phyloP scores from a whole-genome alignment of 2,329 filamentous ascomycete species.

The Aspergillus pseudoviridinutans region DNA sequence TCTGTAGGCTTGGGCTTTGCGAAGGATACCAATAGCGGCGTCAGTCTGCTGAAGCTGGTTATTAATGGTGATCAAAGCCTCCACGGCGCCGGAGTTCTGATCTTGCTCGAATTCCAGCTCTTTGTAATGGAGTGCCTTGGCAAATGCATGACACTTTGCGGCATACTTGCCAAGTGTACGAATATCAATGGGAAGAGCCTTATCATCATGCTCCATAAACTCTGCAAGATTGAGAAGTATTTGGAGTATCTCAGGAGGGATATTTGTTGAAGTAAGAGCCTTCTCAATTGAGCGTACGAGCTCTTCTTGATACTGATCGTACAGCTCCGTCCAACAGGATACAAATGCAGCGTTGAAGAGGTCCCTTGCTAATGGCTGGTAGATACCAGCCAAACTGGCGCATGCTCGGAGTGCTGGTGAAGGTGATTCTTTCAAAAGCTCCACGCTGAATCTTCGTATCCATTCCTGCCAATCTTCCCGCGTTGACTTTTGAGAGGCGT shows the following conservation, averaged over 20 bases:
- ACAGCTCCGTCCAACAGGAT: slow-evolving; percentile 97
- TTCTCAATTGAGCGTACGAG: slow-evolving; percentile 93
- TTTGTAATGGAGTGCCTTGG: slow-evolving; percentile 97
- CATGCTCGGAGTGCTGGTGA: slow-evolving; percentile 93
- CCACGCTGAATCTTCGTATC: slow-evolving; percentile 94
- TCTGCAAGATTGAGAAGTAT: slow-evolving; percentile 93
- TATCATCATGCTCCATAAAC: slow-evolving; percentile 99
- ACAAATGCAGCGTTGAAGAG: slow-evolving; percentile 99
- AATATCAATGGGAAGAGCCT: slow-evolving; percentile 96
- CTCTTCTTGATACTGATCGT: slow-evolving; percentile 95
- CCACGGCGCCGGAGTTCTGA: slow-evolving; percentile 90
- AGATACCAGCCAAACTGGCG: slow-evolving; percentile 83
- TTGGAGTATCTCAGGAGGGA: slow-evolving; percentile 91
- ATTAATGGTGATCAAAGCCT: slow-evolving; percentile 98
- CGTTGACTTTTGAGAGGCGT: slow-evolving; percentile 92
- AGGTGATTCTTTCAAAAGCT: slow-evolving; percentile 88
- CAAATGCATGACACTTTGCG: slow-evolving; percentile 94
- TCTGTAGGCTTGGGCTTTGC: slow-evolving; percentile 91
- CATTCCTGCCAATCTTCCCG: slow-evolving; percentile 99
- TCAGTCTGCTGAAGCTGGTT: slow-evolving; percentile 98
- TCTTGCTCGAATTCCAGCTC: slow-evolving; percentile 97
- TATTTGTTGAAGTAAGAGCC: slow-evolving; percentile 90
- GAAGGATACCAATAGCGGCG: slow-evolving; percentile 93
- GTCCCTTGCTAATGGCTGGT: slow-evolving; percentile 84
- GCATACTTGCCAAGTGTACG: slow-evolving; percentile 90